Conservation (phyloP, 1,284 basidiomycete genomes). For the Trichosporon sp. region DNA sequence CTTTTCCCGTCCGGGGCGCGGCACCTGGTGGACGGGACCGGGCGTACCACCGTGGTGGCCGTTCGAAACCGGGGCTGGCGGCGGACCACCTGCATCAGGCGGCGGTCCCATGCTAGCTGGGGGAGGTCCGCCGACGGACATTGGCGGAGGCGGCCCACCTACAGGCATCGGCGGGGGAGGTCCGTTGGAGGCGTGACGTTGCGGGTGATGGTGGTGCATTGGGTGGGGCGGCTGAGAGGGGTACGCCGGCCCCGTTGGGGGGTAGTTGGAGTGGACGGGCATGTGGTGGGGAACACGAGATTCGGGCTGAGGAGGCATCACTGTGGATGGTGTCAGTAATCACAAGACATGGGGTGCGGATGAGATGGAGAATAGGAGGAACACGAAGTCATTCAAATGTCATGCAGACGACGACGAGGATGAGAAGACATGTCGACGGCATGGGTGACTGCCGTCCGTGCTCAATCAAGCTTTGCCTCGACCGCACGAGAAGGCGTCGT, state of each 20-base stretch:
- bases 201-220: slow-evolving; percentile 22
- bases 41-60: slow-evolving; percentile 24
- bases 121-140: slow-evolving; percentile 18
- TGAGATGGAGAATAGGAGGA: neutral
- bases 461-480: neutral
- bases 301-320: slow-evolving; percentile 11
- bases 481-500: neutral
- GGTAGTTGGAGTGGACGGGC: slow-evolving; percentile 19
- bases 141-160: slow-evolving; percentile 22
- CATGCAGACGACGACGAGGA: neutral
- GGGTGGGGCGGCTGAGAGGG: slow-evolving; percentile 17
- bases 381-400: neutral
- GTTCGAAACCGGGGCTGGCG: slow-evolving; percentile 19
- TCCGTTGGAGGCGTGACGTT: slow-evolving; percentile 28
- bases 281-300: slow-evolving; percentile 18
- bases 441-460: slow-evolving; percentile 2
- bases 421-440: neutral
- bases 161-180: slow-evolving; percentile 23
- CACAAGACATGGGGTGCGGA: neutral
- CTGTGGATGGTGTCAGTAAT: neutral
- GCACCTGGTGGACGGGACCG: slow-evolving; percentile 11
- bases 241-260: slow-evolving; percentile 17
- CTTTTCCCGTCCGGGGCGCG: slow-evolving; percentile 34
- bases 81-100: slow-evolving; percentile 15
- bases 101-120: slow-evolving; percentile 18